Evolutionary conservation across 495 filamentous ascomycete species (phyloP), one percentile per base, ranked within the genome.

Genomic region (Daldinia decipiens): DNA sequence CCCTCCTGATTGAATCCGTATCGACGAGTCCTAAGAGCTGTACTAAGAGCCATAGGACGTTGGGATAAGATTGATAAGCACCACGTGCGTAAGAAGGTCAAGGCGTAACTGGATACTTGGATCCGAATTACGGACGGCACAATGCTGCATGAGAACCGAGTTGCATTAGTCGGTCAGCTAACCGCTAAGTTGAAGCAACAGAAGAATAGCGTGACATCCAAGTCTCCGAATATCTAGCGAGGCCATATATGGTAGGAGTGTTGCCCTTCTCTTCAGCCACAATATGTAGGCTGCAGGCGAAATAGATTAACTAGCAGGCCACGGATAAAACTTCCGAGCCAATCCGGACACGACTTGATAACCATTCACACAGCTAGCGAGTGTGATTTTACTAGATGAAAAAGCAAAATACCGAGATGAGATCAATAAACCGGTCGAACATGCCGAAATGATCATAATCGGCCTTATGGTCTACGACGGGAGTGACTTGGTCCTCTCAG

Each of bases 371-470:
- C 43, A 36, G 15, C 32, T 31, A 31, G 72, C n/a, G 52, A 38
- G 39, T 52, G 34, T 38, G 61, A 67, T 45, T 57, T 31, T 62
- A 8, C 12, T 45, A 34, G 32, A 56, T 53, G 5, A 21, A 17
- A 19, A 64, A 29, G 19, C 8, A 34, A 62, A 51, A 61, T 38
- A 43, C 29, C 55, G 53, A 60, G 39, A 24, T 62, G 52, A 21
- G 19, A 21, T 52, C 59, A 24, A 62, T 15, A 62, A 70, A 39
- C 45, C n/a, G 24, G 36, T 39, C 12, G 29, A 53, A 71, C 81
- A 59, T 82, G 87, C 87, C 85, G 61, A 89, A 73, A 79, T 88
- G 83, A 74, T 88, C 84, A 71, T 83, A 73, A 67, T 81, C 80
- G 58, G 78, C 68, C 34, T 79, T 71, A 54, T 79, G 12, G 9